Percentiles rank a stretch among this genome's conserved stretches.
Conservation (phyloP, 2,329 filamentous ascomycete genomes). For the Colletotrichum sp. region DNA sequence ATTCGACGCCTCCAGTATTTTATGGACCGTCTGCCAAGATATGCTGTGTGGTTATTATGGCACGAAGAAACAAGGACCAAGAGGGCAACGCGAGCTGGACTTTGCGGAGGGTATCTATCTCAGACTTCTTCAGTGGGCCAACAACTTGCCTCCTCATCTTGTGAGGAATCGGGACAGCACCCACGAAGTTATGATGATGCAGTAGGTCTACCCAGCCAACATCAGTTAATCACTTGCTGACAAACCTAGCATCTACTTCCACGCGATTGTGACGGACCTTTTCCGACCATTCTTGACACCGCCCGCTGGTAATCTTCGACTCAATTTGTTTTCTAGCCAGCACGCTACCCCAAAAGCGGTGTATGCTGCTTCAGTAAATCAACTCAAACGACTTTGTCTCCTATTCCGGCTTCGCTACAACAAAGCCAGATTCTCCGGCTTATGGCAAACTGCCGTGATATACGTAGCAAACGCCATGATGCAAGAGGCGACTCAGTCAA, state of each 20-base stretch:
- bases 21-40: neutral
- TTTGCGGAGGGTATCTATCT: neutral
- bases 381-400: slow-evolving; percentile 4
- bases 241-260: slow-evolving; percentile 1
- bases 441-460: slow-evolving; percentile 1
- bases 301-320: neutral
- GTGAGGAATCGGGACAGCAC: neutral
- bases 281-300: neutral
- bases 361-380: neutral
- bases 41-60: neutral
- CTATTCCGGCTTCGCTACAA: neutral
- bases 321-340: neutral
- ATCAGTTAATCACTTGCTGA: neutral
- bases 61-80: accelerated
- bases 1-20: neutral
- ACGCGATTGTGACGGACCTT: neutral
- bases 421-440: neutral
- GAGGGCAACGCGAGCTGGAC: neutral
- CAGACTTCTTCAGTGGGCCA: neutral
- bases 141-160: neutral
- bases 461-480: slow-evolving; percentile 7
- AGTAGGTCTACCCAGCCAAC: neutral
- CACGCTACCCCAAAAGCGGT: neutral
- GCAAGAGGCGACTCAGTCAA: neutral
- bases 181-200: slow-evolving; percentile 1